These are phyloP conservation scores for Colletotrichum euphorbiae DNA, from an alignment of 2,329 filamentous ascomycete genomes.

Conservation along the genomic window DNA sequence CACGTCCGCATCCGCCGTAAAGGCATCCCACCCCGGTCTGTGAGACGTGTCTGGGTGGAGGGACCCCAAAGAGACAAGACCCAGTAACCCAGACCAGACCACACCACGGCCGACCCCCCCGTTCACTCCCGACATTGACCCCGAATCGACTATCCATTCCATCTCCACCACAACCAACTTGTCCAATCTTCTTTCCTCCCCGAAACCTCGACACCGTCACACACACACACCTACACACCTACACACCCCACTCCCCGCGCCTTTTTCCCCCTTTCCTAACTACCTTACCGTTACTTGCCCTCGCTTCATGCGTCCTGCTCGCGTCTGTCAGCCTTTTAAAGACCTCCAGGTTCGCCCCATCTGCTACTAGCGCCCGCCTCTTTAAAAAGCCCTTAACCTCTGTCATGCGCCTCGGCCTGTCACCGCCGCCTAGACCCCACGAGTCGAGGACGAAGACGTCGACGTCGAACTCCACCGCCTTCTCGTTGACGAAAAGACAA, in stretches of 20 bases:
- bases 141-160: constrained; percentile 26
- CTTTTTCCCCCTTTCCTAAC: not conserved
- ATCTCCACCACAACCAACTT: constrained; percentile 24
- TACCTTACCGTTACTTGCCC: not conserved
- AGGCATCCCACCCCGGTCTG: not conserved
- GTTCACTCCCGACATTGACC: constrained; percentile 2
- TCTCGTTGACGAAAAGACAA: constrained; percentile 31
- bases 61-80: not conserved
- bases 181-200: constrained; percentile 17
- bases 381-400: constrained; percentile 10
- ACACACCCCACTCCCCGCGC: not conserved
- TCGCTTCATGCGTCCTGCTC: constrained; percentile 1
- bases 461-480: constrained; percentile 13
- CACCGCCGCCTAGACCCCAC: constrained; percentile 7
- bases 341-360: constrained; percentile 7
- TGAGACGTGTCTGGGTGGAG: not conserved
- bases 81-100: not conserved
- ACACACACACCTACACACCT: constrained; percentile 9
- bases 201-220: constrained; percentile 29
- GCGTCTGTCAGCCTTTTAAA: constrained; percentile 13
- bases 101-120: constrained; percentile 11
- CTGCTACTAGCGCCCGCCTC: constrained; percentile 22
- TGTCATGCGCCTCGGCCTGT: constrained; percentile 29
- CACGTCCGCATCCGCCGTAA: not conserved
- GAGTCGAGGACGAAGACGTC: constrained; percentile 10